Percentiles rank a stretch among this genome's conserved stretches.
Evolutionary conservation across 1,284 basidiomycete species (phyloP).

Genomic region (Trametes pubescens): DNA sequence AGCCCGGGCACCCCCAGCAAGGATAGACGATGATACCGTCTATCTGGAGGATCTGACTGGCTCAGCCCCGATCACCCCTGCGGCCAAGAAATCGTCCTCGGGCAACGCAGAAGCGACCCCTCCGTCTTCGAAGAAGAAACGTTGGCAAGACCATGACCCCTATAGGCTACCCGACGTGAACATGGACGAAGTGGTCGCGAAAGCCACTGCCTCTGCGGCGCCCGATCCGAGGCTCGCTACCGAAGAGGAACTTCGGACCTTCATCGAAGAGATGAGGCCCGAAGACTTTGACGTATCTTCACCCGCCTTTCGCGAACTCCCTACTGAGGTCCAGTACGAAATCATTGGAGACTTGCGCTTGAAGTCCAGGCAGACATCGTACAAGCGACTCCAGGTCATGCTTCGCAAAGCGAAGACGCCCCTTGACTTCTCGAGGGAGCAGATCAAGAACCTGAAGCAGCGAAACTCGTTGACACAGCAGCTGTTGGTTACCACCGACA

Average conservation of each 20-base stretch:
- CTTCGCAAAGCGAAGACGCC: slow-evolving; percentile 82
- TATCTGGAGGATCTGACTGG: slow-evolving; percentile 88
- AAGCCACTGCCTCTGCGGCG: slow-evolving; percentile 61
- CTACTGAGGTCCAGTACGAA: slow-evolving; percentile 97
- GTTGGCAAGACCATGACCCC: slow-evolving; percentile 83
- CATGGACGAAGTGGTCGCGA: slow-evolving; percentile 64
- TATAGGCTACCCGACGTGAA: slow-evolving; percentile 84
- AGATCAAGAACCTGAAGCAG: slow-evolving; percentile 91
- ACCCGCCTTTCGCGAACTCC: slow-evolving; percentile 90
- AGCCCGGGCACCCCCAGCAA: slow-evolving; percentile 45
- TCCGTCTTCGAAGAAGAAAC: slow-evolving; percentile 59
- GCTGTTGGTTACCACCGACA: slow-evolving; percentile 93
- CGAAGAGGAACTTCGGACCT: slow-evolving; percentile 88
- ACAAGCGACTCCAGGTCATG: slow-evolving; percentile 93
- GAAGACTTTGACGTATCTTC: slow-evolving; percentile 92
- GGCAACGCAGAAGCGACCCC: slow-evolving; percentile 50
- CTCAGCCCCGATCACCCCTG: slow-evolving; percentile 59
- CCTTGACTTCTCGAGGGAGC: slow-evolving; percentile 95
- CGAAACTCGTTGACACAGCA: slow-evolving; percentile 95
- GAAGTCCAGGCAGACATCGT: slow-evolving; percentile 94
- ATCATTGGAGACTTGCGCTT: slow-evolving; percentile 95
- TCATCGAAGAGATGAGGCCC: slow-evolving; percentile 93
- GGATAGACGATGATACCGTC: slow-evolving; percentile 74
- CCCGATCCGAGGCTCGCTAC: slow-evolving; percentile 94
- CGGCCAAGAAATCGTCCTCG: slow-evolving; percentile 45